Base-by-base conservation (phyloP, 2,329 filamentous ascomycete species). In the Sporothrix inflata region DNA sequence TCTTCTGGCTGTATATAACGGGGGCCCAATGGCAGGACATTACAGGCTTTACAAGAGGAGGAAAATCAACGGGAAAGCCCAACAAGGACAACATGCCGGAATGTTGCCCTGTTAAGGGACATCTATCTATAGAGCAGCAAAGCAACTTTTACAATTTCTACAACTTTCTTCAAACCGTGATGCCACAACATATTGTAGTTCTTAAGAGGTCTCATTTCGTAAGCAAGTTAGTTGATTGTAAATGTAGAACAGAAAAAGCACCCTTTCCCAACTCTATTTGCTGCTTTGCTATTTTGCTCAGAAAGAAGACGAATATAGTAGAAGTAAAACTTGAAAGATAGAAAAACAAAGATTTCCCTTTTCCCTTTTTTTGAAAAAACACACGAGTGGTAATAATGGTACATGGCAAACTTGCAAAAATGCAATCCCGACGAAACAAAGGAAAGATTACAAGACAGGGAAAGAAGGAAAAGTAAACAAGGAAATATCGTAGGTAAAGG, bases 1-100 rank as follows among this genome's bases (percentile, higher is more conserved):
- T 34, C n/a, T 66, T 49, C 42, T 49, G 40, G 42, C 42, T 66
- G 24, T 66, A 66, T 66, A 66, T 51, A 67, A 47, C 12, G 38
- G 38, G 38, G 11, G 11, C 12, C 24, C 24, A 30, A 11, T 49
- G 40, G 19, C 34, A 40, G 38, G 38, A 27, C 12, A 27, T 42
- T 3, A 27, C 5, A 27, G 38, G 9, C 21, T 45, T 24, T 8
- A 45, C 19, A 11, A 21, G 40, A 61, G 34, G n/a, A 45, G 38
- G 38, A 16, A 16, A 45, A 1, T 19, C 21, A 4, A 16, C 7
- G 3, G 38, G 12, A 27, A 40, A 42, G 8, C 14, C 21, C n/a
- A 16, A 7, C 11, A 8, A 12, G 4, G 5, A 8, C 21, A 45
- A 14, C 38, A 65, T 42, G 11, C 12, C 3, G 38, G 38, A 65